A percentile compares a stretch with the other conserved stretches of the same genome.
Conservation (phyloP, 1,284 basidiomycete species). For the Cryptococcus amylolentus region DNA sequence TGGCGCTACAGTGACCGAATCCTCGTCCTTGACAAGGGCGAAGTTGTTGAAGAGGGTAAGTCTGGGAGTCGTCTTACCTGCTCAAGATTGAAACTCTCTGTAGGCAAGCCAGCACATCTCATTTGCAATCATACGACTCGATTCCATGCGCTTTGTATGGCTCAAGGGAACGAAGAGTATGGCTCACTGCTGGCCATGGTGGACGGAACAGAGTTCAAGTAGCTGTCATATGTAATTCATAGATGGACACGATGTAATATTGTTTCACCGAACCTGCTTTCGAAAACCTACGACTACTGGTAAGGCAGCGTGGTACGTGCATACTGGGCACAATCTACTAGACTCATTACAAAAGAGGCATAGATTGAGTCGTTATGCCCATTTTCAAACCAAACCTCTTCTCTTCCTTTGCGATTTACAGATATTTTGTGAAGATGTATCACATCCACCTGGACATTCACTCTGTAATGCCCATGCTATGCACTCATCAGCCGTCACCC, state of each 20-base stretch:
- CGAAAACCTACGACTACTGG: too few relatives aligned
- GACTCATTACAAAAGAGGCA: too few relatives aligned
- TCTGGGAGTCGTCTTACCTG: background rate
- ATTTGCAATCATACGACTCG: conserved; percentile 25
- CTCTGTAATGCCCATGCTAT: background rate
- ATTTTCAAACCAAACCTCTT: too few relatives aligned
- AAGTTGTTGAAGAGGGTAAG: conserved; percentile 48
- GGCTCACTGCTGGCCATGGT: conserved; percentile 26
- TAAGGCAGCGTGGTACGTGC: too few relatives aligned
- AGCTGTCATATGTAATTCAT: too few relatives aligned
- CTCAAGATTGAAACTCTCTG: background rate
- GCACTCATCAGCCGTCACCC: background rate
- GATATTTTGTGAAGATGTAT: background rate
- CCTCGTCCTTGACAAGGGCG: conserved; percentile 68
- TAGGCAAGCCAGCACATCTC: conserved; percentile 32
- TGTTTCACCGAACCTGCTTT: too few relatives aligned
- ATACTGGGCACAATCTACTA: too few relatives aligned
- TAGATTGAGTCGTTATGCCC: too few relatives aligned
- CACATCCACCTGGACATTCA: conserved; percentile 7
- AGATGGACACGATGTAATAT: too few relatives aligned
- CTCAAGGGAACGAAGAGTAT: conserved; percentile 45
- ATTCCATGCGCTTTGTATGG: conserved; percentile 42
- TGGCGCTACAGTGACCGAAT: conserved; percentile 60
- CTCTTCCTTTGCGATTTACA: conserved; percentile 4
- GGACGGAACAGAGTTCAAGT: too few relatives aligned